Evolutionary conservation across 768 basidiomycete species (phyloP), one percentile per base, ranked within the genome.

Genomic region (Mycena galopus): DNA sequence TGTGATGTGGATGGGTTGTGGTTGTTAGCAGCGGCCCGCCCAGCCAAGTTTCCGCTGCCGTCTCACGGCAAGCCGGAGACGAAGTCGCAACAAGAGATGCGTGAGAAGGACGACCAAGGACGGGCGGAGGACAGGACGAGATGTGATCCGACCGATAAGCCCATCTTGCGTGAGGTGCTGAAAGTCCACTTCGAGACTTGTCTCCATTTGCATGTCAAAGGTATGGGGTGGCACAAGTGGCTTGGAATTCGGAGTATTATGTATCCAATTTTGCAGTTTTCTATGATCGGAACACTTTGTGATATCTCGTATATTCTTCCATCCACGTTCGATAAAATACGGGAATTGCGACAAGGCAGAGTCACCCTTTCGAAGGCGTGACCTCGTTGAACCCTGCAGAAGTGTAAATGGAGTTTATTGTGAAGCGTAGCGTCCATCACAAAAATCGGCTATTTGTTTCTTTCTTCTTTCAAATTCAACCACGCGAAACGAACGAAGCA

Each of bases 201-300:
- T 33, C 67, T 68, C 58, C 67, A 68, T 47, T 67, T 57, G 66
- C 66, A 67, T 59, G 66, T 67, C 11, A 67, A 67, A 25, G 58
- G 66, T 5, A 67, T 68, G 67, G 67, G 67, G 39, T 68, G 67
- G 67, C n/a, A 29, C 58, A 68, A 60, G 58, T 68, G 60, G 47
- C 2, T 12, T 42, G 6, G 5, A 16, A 17, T 42, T 42, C 9
- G 42, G 35, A 42, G 42, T 42, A 16, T 42, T 42, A 16, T 42
- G 39, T 42, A 42, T 42, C 39, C 39, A 42, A 42, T 42, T 42
- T 42, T 42, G 39, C 39, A 42, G 39, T 42, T 42, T 12, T 42
- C 39, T 42, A 42, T 42, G 9, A 42, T 42, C 39, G 16, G 16
- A 42, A 42, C 17, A 42, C 39, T 42, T 42, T 42, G 39, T 42